phyloP scores from a whole-genome alignment of 139 green algal species.

The Tetraselmis chui region DNA sequence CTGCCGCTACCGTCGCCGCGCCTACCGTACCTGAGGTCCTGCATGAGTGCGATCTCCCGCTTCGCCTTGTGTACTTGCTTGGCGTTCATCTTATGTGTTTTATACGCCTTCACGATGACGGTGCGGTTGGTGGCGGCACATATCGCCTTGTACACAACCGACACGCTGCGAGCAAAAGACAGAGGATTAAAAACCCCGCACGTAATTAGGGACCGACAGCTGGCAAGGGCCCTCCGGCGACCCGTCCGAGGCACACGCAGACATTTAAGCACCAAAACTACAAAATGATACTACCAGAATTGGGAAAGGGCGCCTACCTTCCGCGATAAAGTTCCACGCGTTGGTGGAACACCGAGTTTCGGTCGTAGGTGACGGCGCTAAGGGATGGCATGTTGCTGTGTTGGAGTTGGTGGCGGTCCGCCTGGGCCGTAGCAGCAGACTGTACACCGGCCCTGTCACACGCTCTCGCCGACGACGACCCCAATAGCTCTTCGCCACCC shows the following conservation, averaged over 20 bases:
- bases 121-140: constrained; percentile 29
- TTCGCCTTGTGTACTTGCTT: constrained; percentile 62
- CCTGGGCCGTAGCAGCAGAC: too few species aligned
- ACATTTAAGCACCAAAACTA: too few species aligned
- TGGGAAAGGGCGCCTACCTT: constrained; percentile 36
- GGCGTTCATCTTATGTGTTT: constrained; percentile 59
- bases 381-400: too few species aligned
- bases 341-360: constrained; percentile 39
- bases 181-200: too few species aligned
- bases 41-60: constrained; percentile 44
- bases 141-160: constrained; percentile 54
- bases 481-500: too few species aligned
- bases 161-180: constrained; percentile 65
- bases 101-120: constrained; percentile 77
- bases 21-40: neutral
- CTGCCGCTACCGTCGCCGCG: neutral
- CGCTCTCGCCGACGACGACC: too few species aligned
- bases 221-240: too few species aligned
- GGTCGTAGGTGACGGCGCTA: constrained; percentile 28
- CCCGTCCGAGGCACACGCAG: too few species aligned
- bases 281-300: too few species aligned
- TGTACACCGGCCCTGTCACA: too few species aligned
- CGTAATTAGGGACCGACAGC: too few species aligned
- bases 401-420: too few species aligned
- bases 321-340: constrained; percentile 57